Percentiles rank a stretch among this genome's conserved stretches.
Conservation (phyloP, 2,329 filamentous ascomycete species). For the Corniculantispora saksenae region DNA sequence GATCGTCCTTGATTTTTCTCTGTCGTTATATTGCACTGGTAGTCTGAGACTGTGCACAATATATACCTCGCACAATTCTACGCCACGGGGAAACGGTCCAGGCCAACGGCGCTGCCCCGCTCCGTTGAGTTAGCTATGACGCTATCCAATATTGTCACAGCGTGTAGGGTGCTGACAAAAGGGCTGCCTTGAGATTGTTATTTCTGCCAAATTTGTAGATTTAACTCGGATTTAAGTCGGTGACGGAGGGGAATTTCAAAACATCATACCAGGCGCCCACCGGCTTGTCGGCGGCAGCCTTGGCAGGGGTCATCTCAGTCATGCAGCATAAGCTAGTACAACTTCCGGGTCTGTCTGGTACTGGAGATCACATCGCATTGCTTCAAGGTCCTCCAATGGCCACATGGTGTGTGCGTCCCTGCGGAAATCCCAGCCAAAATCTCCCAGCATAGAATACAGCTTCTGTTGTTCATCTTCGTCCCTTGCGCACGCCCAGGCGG, state of each 20-base stretch:
- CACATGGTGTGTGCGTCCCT: neutral
- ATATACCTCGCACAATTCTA: neutral
- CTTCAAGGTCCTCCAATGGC: neutral
- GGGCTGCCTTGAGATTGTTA: too few species aligned
- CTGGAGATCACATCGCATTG: neutral
- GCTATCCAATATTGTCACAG: too few species aligned
- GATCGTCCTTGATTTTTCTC: neutral
- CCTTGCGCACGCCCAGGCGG: constrained; percentile 6
- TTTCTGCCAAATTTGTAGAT: too few species aligned
- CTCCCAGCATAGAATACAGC: neutral
- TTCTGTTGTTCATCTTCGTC: neutral
- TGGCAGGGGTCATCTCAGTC: neutral
- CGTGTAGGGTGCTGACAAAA: too few species aligned
- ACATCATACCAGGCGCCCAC: too few species aligned
- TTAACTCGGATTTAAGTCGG: too few species aligned
- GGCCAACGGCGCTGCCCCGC: too few species aligned
- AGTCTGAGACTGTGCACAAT: neutral
- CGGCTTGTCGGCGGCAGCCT: neutral
- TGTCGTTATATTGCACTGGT: neutral
- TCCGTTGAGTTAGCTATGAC: too few species aligned
- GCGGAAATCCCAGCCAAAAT: constrained; percentile 6
- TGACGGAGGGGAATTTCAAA: too few species aligned
- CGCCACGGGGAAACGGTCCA: too few species aligned
- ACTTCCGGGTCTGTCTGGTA: constrained; percentile 1
- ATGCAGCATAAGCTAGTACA: neutral